Evolutionary conservation across 2,329 filamentous ascomycete species (phyloP).

Genomic region (Fusarium sp.): DNA sequence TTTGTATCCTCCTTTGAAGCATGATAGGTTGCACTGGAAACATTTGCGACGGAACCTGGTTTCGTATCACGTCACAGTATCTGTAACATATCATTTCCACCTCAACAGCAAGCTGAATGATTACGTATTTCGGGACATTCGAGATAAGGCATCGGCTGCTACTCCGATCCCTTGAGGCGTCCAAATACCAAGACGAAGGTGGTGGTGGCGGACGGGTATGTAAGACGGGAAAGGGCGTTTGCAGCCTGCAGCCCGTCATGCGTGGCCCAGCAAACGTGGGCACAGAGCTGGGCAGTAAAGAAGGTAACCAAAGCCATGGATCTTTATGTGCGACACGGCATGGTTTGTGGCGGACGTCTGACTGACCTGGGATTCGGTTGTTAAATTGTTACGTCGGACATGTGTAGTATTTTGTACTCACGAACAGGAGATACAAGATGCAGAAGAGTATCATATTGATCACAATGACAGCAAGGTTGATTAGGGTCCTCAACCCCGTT

Average conservation of each 20-base stretch:
- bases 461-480: neutral
- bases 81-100: constrained; percentile 3
- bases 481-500: neutral
- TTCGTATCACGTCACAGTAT: constrained; percentile 17
- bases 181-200: neutral
- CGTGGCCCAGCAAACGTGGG: constrained; percentile 1
- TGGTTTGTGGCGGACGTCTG: constrained; percentile 23
- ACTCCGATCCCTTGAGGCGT: constrained; percentile 5
- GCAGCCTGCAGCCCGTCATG: constrained; percentile 17
- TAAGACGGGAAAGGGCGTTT: constrained; percentile 30
- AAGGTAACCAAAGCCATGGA: constrained; percentile 17
- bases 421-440: neutral
- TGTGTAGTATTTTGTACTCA: constrained; percentile 18
- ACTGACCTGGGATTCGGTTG: constrained; percentile 4
- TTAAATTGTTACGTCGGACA: constrained; percentile 24
- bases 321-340: constrained; percentile 31
- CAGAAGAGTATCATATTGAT: neutral
- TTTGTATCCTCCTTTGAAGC: constrained; percentile 5
- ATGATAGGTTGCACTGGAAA: constrained; percentile 16
- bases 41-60: constrained; percentile 13
- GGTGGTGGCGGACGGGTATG: constrained; percentile 29
- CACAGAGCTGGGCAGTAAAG: neutral
- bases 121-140: neutral
- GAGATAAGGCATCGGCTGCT: neutral
- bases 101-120: neutral